phyloP scores from a whole-genome alignment of 148 eudicot species.

The Rhododendron ferrugineum region DNA sequence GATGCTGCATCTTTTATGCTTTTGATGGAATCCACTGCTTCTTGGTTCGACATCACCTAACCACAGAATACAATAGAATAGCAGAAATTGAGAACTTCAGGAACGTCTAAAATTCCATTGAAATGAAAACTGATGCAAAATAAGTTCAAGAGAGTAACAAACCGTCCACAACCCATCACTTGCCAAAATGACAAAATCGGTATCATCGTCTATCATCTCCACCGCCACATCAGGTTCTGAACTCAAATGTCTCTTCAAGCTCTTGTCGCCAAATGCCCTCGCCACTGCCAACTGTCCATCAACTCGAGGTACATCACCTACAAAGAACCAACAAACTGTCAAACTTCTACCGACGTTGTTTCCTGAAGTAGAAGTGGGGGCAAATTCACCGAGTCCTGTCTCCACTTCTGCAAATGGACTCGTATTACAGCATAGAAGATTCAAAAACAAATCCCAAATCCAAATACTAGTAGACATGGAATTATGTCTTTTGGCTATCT shows the following conservation, averaged over 20 bases:
- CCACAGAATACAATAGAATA: background rate
- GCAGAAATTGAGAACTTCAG: background rate
- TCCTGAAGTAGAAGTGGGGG: background rate
- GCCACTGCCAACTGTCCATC: slow-evolving; percentile 95
- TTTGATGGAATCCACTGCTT: slow-evolving; percentile 68
- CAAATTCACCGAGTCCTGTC: background rate
- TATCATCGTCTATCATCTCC: slow-evolving; percentile 44
- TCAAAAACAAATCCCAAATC: background rate
- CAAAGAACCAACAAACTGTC: background rate
- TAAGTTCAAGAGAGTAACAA: slow-evolving; percentile 3
- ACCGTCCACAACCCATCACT: slow-evolving; percentile 98
- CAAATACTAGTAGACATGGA: background rate
- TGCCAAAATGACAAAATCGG: slow-evolving; percentile 68
- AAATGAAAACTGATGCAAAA: background rate
- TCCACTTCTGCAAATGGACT: background rate
- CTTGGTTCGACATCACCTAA: slow-evolving; percentile 85
- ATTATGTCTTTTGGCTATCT: background rate
- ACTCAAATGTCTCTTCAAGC: slow-evolving; percentile 83
- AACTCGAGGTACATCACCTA: slow-evolving; percentile 91
- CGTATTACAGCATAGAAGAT: background rate
- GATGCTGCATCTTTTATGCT: slow-evolving; percentile 49
- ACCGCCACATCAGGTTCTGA: slow-evolving; percentile 65
- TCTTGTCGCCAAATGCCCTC: slow-evolving; percentile 92
- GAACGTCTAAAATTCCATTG: background rate
- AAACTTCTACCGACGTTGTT: background rate